These are phyloP conservation scores for Coniella vitis DNA, from an alignment of 2,329 filamentous ascomycete genomes.

Conservation along the genomic window DNA sequence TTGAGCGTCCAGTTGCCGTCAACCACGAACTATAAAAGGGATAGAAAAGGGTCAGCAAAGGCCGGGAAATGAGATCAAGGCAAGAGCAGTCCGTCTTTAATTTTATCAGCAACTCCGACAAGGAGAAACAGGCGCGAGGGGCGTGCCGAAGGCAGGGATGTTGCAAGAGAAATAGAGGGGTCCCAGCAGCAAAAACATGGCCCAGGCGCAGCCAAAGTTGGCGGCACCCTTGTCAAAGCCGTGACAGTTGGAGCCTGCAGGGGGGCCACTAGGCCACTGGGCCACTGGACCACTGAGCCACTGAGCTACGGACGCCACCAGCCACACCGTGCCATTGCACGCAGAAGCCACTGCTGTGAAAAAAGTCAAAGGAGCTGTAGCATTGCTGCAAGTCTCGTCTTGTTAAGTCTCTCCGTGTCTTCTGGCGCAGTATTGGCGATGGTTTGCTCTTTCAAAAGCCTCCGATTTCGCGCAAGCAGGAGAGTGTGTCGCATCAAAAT, in stretches of 20 bases:
- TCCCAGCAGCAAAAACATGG: neutral
- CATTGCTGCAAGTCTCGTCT: too few species aligned
- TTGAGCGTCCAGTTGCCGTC: slow-evolving; percentile 88
- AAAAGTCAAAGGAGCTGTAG: too few species aligned
- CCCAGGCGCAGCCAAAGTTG: neutral
- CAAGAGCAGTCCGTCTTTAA: neutral
- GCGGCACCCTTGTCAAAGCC: neutral
- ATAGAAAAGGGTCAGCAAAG: slow-evolving; percentile 19
- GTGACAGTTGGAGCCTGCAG: neutral
- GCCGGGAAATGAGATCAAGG: neutral
- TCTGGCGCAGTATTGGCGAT: too few species aligned
- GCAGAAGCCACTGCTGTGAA: too few species aligned
- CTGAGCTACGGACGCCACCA: too few species aligned
- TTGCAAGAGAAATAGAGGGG: neutral
- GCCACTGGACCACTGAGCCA: too few species aligned
- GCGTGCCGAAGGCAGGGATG: neutral
- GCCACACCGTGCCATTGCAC: too few species aligned
- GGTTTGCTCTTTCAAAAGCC: too few species aligned
- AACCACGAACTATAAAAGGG: slow-evolving; percentile 75
- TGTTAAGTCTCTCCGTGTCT: too few species aligned
- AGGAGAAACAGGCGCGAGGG: slow-evolving; percentile 1
- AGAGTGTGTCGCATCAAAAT: neutral
- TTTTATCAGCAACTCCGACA: neutral
- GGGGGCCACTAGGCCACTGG: neutral
- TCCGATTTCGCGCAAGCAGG: neutral